phyloP scores from a whole-genome alignment of 2,329 filamentous ascomycete genomes.

The Phyllosticta capitalensis region DNA sequence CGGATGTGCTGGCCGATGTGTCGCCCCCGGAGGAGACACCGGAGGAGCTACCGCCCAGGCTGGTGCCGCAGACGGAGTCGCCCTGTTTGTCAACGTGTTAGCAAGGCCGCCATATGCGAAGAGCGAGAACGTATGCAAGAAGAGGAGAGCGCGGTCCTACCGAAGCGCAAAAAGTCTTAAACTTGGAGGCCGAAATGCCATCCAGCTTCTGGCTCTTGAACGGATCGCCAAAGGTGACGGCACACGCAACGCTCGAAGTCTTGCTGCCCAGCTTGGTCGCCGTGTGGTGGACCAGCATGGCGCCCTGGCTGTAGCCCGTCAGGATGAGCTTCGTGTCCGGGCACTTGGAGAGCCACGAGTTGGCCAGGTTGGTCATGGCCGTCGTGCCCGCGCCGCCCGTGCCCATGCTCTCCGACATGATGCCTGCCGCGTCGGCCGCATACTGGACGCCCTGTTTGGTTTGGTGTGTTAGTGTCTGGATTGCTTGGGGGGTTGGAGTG shows the following conservation, averaged over 20 bases:
- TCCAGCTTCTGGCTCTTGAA: constrained; percentile 12
- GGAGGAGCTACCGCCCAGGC: background rate
- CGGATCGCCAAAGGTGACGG: constrained; percentile 31
- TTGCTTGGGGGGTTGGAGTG: background rate
- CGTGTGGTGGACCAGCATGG: constrained; percentile 21
- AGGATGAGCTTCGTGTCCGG: constrained; percentile 39
- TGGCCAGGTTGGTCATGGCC: constrained; percentile 35
- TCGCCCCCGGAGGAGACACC: background rate
- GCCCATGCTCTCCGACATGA: background rate
- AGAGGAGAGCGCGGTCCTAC: background rate
- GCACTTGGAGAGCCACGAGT: constrained; percentile 22
- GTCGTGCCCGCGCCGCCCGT: background rate
- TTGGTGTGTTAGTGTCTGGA: background rate
- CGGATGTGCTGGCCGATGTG: background rate
- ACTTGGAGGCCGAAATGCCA: background rate
- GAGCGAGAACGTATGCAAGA: too few relatives aligned
- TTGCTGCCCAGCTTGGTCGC: background rate
- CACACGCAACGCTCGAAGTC: constrained; percentile 10
- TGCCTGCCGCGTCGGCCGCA: constrained; percentile 32
- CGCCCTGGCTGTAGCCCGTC: constrained; percentile 35
- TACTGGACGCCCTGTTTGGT: constrained; percentile 46
- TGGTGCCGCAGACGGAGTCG: constrained; percentile 5
- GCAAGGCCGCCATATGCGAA: background rate
- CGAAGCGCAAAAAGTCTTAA: constrained; percentile 7
- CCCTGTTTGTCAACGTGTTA: background rate